Evolutionary conservation across 371 early-diverging fungal species (phyloP).

Genomic region (Lichtheimia corymbifera): DNA sequence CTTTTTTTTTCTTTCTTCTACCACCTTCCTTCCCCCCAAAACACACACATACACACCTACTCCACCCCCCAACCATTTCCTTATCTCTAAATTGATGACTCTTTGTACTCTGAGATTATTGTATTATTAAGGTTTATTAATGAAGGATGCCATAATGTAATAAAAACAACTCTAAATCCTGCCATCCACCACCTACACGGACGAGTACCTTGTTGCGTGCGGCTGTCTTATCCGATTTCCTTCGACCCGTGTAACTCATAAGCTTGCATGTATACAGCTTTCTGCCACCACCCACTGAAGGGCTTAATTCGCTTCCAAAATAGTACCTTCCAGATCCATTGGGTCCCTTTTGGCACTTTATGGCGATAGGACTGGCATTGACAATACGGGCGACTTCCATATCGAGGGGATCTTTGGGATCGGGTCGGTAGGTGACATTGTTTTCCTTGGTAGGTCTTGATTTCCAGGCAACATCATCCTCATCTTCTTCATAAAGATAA

Average conservation of each 20-base stretch:
- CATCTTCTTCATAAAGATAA: conserved; percentile 6
- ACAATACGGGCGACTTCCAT: conserved; percentile 55
- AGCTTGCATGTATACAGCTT: conserved; percentile 48
- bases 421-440: conserved; percentile 38
- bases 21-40: too few species aligned
- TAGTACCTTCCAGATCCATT: conserved; percentile 49
- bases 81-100: too few species aligned
- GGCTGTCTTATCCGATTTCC: conserved; percentile 8
- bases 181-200: conserved; percentile 69
- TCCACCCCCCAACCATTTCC: too few species aligned
- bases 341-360: conserved; percentile 47
- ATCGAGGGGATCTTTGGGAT: conserved; percentile 58
- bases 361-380: conserved; percentile 51
- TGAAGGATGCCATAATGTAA: conserved; percentile 51
- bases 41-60: too few species aligned
- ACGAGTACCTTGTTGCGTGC: conserved; percentile 55
- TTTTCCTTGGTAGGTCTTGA: conserved; percentile 6
- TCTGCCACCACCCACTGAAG: conserved; percentile 43
- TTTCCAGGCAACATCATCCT: conserved; percentile 6
- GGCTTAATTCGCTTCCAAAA: conserved; percentile 56
- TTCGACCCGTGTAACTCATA: conserved; percentile 38
- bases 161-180: conserved; percentile 64
- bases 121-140: neutral
- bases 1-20: too few species aligned
- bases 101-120: too few species aligned